phyloP scores from a whole-genome alignment of 2,329 filamentous ascomycete genomes.

The Didymella glomerata region DNA sequence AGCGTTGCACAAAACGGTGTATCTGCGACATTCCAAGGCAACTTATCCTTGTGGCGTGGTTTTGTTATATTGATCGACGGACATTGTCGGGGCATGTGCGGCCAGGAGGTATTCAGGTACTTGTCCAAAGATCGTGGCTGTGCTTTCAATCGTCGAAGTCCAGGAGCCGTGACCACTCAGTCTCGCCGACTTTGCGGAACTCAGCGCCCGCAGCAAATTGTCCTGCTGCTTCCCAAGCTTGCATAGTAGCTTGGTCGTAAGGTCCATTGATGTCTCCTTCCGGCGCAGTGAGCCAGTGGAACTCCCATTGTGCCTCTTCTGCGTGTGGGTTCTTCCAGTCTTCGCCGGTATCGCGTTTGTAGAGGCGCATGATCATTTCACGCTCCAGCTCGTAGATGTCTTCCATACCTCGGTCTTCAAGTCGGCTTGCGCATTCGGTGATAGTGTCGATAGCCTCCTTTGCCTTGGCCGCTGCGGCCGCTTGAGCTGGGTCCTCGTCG shows the following conservation, averaged over 20 bases:
- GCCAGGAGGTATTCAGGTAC: conserved; percentile 1
- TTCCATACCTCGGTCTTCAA: conserved; percentile 81
- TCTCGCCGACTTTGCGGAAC: conserved; percentile 54
- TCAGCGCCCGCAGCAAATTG: conserved; percentile 92
- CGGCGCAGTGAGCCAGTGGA: conserved; percentile 87
- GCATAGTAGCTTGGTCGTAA: conserved; percentile 85
- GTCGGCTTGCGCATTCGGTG: conserved; percentile 86
- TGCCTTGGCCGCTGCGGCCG: conserved; percentile 73
- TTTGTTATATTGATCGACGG: conserved; percentile 4
- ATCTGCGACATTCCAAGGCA: conserved; percentile 1
- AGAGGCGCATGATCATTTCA: conserved; percentile 83
- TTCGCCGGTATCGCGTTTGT: conserved; percentile 84
- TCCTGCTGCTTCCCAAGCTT: conserved; percentile 87
- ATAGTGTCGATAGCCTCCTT: conserved; percentile 80
- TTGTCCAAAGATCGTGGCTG: background rate
- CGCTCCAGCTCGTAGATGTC: conserved; percentile 94
- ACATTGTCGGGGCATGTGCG: conserved; percentile 1
- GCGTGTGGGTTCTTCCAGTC: conserved; percentile 72
- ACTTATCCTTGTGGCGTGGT: conserved; percentile 1
- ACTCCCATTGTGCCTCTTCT: conserved; percentile 76
- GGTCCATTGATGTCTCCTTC: conserved; percentile 85
- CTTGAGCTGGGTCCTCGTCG: conserved; percentile 65
- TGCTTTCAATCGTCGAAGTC: conserved; percentile 38
- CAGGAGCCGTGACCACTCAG: conserved; percentile 55
- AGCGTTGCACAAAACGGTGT: conserved; percentile 14